Percentiles rank a stretch among this genome's conserved stretches.
phyloP scores from a whole-genome alignment of 2,329 filamentous ascomycete species.

The Curvularia lunata region DNA sequence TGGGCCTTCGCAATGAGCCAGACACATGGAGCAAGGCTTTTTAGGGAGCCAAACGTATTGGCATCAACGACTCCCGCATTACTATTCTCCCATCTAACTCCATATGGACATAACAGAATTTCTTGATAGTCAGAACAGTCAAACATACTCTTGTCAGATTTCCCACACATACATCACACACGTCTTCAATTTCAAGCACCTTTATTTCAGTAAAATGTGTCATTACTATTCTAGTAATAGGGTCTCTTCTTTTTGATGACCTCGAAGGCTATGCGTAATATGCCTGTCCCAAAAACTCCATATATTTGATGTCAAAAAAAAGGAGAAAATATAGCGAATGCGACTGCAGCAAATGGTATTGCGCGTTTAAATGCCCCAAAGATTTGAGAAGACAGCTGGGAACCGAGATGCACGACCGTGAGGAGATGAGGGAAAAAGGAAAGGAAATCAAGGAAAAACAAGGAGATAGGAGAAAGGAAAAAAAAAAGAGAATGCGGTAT shows the following conservation, averaged over 20 bases:
- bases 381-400: not conserved
- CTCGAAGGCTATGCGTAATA: not conserved
- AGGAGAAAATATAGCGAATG: not conserved
- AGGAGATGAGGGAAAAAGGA: constrained; percentile 1
- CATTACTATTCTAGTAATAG: not conserved
- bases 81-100: too few relatives aligned
- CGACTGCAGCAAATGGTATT: not conserved
- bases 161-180: too few relatives aligned
- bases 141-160: too few relatives aligned
- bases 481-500: constrained; percentile 13
- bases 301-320: not conserved
- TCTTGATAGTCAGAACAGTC: too few relatives aligned
- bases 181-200: too few relatives aligned
- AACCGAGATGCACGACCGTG: not conserved
- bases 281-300: not conserved
- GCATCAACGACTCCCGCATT: too few relatives aligned
- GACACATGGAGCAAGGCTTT: too few relatives aligned
- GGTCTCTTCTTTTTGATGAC: not conserved
- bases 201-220: not conserved
- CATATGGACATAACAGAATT: too few relatives aligned
- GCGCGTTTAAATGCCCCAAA: not conserved
- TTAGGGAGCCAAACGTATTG: too few relatives aligned
- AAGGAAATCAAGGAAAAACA: not conserved
- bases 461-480: not conserved
- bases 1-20: too few relatives aligned